Base-by-base conservation (phyloP, 257 asterid species). In the Solanum corneliomulleri region DNA sequence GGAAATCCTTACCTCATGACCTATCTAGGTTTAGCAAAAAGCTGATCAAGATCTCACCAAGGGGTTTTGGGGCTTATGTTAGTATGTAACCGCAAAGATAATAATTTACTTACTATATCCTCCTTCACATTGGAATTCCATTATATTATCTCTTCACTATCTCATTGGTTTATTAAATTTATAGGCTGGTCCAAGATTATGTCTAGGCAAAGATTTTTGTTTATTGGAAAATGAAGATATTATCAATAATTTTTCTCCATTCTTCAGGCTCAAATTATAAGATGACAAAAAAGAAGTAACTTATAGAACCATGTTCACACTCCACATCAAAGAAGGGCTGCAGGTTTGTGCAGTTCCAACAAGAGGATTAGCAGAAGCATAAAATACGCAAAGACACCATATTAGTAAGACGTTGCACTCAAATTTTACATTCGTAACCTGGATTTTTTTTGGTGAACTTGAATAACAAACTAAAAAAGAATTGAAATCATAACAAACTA, bases 231-330 rank as follows among this genome's bases (percentile, higher is more conserved):
- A 95, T 95, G 97, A 95, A 93, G 92, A 93, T 93, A 44, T 81
- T 91, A 21, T 71, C 97, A 31, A 91, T 93, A 13, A 90, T 92
- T 49, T 93, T 95, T 25, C 86, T 93, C 18, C 89, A 89, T 58
- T 89, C 92, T 93, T 93, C 92, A 82, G 87, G 87, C 92, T 93
- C 91, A 92, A 88, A 78, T 78, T 93, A 86, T 86, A 90, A 9
- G 92, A 92, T 81, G 92, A 90, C 25, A 77, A 82, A 29, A 33
- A 89, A 60, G 91, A 77, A 27, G 97, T 92, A 39, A 92, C 93
- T 14, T 95, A 95, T 82, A 93, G 95, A 88, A 93, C 94, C 35
- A 95, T 95, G 97, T 76, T 94, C 76, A 94, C 97, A 3, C 97
- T 95, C 77, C 95, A 95, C 58, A 92, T 95, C 86, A 93, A 77